Evolutionary conservation across 2,329 filamentous ascomycete species (phyloP).

Genomic region (Penicillium expansum): DNA sequence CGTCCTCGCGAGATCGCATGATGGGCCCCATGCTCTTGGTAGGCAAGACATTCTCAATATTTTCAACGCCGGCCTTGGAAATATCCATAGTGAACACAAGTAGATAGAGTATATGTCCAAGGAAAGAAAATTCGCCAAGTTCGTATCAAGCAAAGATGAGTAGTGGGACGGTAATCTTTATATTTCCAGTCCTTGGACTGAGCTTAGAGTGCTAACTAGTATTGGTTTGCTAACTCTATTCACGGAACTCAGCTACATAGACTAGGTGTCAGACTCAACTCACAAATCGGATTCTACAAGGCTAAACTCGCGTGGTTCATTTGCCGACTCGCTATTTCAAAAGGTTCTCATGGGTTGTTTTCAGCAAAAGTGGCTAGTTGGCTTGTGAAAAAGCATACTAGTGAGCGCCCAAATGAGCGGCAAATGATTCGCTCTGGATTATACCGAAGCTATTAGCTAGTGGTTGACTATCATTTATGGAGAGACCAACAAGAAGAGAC

Average conservation of each 20-base stretch:
- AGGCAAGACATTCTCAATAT: slow-evolving; percentile 1
- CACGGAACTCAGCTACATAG: too few species aligned
- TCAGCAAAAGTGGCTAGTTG: background rate
- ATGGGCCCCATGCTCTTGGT: slow-evolving; percentile 13
- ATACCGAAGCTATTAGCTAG: slow-evolving; percentile 3
- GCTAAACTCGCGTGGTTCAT: background rate
- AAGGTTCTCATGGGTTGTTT: background rate
- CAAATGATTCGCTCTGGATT: slow-evolving; percentile 12
- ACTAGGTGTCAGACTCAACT: background rate
- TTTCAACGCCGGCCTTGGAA: background rate
- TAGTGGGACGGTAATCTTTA: too few species aligned
- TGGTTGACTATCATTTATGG: too few species aligned
- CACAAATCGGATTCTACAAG: background rate
- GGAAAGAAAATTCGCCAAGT: too few species aligned
- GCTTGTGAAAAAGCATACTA: background rate
- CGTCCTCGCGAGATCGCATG: slow-evolving; percentile 41
- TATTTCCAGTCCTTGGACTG: background rate
- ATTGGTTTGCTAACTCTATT: too few species aligned
- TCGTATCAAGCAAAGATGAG: too few species aligned
- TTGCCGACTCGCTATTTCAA: background rate
- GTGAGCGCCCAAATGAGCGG: background rate
- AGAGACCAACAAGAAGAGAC: too few species aligned
- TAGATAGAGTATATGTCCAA: background rate
- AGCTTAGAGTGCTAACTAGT: background rate
- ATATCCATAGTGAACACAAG: background rate